Evolutionary conservation across 106 monocot genomes (phyloP), one percentile per base, ranked within the genome.

Genomic region (Triglochin maritima): DNA sequence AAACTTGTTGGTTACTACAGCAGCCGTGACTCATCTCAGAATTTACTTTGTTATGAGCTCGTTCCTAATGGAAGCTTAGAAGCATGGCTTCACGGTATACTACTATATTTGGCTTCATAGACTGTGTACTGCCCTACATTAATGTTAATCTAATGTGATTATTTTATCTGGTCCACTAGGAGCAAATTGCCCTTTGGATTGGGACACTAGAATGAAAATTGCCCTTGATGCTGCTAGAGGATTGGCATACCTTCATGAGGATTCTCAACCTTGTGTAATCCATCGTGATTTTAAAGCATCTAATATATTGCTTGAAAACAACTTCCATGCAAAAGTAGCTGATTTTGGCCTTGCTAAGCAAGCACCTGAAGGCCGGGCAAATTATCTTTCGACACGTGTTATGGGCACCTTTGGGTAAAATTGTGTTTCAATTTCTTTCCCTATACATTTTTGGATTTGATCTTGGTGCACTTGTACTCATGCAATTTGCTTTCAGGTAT

Each of bases 381-480:
- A 84, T 72, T 82, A 91, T 78, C 85, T 96, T 64, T 96, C 96
- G 0, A 96, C 96, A 43, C 96, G 96, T 60, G 96, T 96, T 12
- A 96, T 96, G 96, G 96, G 96, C 73, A 96, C 96, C 62, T 96
- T 96, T 73, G 96, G 96, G 96, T 96, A 81, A 69, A n/a, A 50
- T 15, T 58, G 7, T 14, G 16, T 57, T 6, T 47, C 43, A 16
- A 46, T 2, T 15, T 51, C 10, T 45, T 41, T 45, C 2, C 44
- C 9, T 68, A 13, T 53, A 11, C 2, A 11, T 65, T 45, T 14
- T 48, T 44, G 8, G 17, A 44, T 47, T 42, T 42, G 15, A 43
- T 15, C 14, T 65, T 44, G 5, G 5, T 68, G 51, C 2, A 29
- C 13, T 70, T 17, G n/a, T 14, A 17, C 10, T 13, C 15, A 69